Percentiles rank a stretch among this genome's conserved stretches.
Conservation (phyloP, 129 eudicot species). For the Pulicaria dysenterica region DNA sequence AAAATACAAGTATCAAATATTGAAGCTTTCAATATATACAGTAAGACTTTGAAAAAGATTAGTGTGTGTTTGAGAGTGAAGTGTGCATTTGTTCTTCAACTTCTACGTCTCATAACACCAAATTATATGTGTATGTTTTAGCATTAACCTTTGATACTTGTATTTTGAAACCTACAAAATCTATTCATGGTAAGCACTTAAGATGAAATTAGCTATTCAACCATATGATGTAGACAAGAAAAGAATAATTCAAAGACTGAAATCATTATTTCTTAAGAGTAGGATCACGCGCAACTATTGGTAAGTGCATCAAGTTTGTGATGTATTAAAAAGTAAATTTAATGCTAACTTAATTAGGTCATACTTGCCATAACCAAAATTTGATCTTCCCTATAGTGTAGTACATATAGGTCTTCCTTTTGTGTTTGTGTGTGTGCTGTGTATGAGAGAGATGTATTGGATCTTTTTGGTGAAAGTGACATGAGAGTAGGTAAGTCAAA, state of each 20-base stretch:
- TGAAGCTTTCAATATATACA: too few relatives aligned
- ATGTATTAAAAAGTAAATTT: background rate
- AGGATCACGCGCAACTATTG: background rate
- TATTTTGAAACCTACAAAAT: too few relatives aligned
- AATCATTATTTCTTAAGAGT: background rate
- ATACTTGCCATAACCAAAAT: constrained; percentile 19
- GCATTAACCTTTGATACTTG: too few relatives aligned
- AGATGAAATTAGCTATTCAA: constrained; percentile 3
- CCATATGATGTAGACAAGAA: constrained; percentile 19
- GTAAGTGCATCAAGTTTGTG: background rate
- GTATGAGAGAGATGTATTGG: constrained; percentile 21
- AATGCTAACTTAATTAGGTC: background rate
- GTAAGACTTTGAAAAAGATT: too few relatives aligned
- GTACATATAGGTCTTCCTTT: background rate
- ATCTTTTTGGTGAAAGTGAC: constrained; percentile 45
- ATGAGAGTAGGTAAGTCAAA: constrained; percentile 32
- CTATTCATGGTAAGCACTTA: background rate
- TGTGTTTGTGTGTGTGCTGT: constrained; percentile 13
- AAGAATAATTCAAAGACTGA: background rate
- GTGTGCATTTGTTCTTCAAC: too few relatives aligned
- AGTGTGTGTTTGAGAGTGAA: too few relatives aligned
- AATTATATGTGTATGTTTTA: too few relatives aligned
- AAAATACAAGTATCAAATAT: too few relatives aligned
- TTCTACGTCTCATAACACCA: too few relatives aligned
- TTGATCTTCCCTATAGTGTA: background rate